phyloP scores from a whole-genome alignment of 805 yeast species.

The Saturnispora quitensis region DNA sequence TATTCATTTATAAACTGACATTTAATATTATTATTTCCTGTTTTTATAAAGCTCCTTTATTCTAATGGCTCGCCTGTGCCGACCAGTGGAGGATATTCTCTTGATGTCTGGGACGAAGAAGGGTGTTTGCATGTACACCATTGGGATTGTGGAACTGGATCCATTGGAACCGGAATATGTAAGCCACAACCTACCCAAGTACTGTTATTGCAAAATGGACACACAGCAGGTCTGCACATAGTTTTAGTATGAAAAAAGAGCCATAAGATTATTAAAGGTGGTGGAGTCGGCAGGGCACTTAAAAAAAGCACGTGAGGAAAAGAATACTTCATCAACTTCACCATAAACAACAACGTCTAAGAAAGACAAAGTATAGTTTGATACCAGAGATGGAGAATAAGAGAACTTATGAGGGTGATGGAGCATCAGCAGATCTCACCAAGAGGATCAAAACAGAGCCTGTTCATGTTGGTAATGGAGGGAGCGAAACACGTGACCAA shows the following conservation, averaged over 20 bases:
- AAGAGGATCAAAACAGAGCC: not conserved
- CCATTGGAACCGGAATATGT: conserved; percentile 36
- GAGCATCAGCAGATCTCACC: not conserved
- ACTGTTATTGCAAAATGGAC: conserved; percentile 25
- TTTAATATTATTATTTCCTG: not conserved
- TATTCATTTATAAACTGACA: not conserved
- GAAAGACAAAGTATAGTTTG: not conserved
- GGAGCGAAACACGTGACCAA: conserved; percentile 2
- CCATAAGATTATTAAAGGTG: not conserved
- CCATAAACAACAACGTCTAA: not conserved
- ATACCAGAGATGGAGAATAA: not conserved
- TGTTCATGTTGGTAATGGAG: not conserved
- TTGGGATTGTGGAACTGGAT: conserved; percentile 25
- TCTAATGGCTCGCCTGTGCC: conserved; percentile 23
- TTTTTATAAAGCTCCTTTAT: not conserved
- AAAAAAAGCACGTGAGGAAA: conserved; percentile 3
- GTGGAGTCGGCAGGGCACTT: not conserved
- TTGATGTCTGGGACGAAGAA: conserved; percentile 18
- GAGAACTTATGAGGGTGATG: not conserved
- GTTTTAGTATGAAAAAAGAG: not conserved
- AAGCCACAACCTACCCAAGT: conserved; percentile 40
- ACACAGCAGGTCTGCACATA: conserved; percentile 31
- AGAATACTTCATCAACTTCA: not conserved
- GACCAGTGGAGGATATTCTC: conserved; percentile 30
- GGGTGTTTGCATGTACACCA: conserved; percentile 32